A percentile compares a stretch with the other conserved stretches of the same genome.
phyloP scores from a whole-genome alignment of 768 basidiomycete genomes.

The Lactarius tabidus region DNA sequence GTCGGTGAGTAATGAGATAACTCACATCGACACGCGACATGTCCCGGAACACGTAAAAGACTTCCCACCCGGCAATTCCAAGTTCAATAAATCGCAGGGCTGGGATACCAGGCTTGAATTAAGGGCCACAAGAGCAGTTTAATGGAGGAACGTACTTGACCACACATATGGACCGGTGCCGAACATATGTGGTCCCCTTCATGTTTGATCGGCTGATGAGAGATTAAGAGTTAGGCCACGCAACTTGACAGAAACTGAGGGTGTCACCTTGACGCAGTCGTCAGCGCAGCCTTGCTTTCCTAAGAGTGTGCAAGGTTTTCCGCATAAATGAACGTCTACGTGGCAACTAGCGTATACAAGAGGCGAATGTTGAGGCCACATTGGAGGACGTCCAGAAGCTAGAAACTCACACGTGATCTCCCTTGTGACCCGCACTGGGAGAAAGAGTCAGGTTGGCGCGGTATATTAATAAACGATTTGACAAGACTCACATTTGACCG shows the following conservation, averaged over 20 bases:
- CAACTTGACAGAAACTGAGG: not conserved
- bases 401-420: conserved; percentile 46
- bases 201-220: conserved; percentile 44
- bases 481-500: conserved; percentile 42
- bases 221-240: not conserved
- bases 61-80: conserved; percentile 15
- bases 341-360: conserved; percentile 38
- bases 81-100: conserved; percentile 22
- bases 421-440: conserved; percentile 54
- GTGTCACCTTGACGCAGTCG: conserved; percentile 47
- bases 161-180: conserved; percentile 51
- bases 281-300: conserved; percentile 49
- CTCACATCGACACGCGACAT: conserved; percentile 21
- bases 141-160: conserved; percentile 37
- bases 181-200: conserved; percentile 53
- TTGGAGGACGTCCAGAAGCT: not conserved
- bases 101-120: not conserved
- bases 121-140: too few relatives aligned
- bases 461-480: not conserved
- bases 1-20: not conserved
- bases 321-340: conserved; percentile 50
- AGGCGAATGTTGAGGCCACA: conserved; percentile 24
- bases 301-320: conserved; percentile 43
- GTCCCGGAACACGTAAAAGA: conserved; percentile 16
- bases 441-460: not conserved